phyloP scores from a whole-genome alignment of 2,329 filamentous ascomycete genomes.

The Pseudohalonectria lignicola region DNA sequence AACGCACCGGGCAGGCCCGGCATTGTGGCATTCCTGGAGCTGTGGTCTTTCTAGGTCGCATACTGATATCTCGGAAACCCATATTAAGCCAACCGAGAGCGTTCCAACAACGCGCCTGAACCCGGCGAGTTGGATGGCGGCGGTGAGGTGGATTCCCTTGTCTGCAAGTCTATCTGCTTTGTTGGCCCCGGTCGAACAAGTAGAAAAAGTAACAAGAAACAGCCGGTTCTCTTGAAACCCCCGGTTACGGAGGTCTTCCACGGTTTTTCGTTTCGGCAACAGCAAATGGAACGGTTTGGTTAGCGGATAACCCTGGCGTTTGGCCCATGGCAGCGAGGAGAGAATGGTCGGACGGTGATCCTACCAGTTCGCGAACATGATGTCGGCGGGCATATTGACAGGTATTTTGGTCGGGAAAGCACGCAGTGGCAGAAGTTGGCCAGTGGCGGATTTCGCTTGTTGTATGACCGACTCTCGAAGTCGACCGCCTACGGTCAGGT shows the following conservation, averaged over 20 bases:
- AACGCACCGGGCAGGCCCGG: no score
- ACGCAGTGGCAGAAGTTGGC: no score
- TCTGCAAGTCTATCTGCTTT: not conserved
- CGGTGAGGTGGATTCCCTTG: not conserved
- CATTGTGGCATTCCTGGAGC: no score
- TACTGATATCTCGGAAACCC: no score
- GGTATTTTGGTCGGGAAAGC: no score
- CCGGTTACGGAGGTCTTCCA: not conserved
- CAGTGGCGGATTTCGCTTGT: no score
- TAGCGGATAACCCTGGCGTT: not conserved
- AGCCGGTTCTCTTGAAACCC: not conserved
- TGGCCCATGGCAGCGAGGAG: not conserved
- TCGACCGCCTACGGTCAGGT: no score
- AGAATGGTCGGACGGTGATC: not conserved
- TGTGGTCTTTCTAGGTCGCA: no score
- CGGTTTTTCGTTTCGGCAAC: not conserved
- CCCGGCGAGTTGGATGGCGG: not conserved
- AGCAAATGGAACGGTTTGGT: not conserved
- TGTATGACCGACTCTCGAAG: no score
- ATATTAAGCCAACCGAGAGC: no score
- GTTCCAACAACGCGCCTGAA: not conserved
- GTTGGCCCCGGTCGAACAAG: slow-evolving; percentile 6
- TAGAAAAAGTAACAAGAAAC: not conserved
- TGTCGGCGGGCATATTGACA: no score
- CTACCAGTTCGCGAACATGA: not conserved